Evolutionary conservation across 2,329 filamentous ascomycete genomes (phyloP).

Genomic region (Xylaria sp.): DNA sequence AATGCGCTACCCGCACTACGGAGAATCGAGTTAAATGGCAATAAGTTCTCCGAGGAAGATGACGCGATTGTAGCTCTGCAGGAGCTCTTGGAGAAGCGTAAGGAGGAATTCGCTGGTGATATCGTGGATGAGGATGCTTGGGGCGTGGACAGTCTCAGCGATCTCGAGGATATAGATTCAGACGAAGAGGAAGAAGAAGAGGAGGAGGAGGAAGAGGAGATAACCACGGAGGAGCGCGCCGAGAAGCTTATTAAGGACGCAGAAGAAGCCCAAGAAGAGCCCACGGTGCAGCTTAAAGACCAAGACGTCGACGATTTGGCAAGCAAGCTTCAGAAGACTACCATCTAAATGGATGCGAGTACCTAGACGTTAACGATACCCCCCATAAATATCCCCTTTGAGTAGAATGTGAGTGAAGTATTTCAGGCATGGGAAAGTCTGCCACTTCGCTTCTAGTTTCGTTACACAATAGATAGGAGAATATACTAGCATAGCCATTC

Average conservation of each 20-base stretch:
- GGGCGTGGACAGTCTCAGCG: slow-evolving; percentile 87
- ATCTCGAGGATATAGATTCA: slow-evolving; percentile 80
- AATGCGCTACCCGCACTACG: slow-evolving; percentile 78
- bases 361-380: slow-evolving; percentile 33
- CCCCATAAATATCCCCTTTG: slow-evolving; percentile 21
- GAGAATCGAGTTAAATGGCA: slow-evolving; percentile 94
- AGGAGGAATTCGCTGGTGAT: slow-evolving; percentile 76
- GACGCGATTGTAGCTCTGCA: slow-evolving; percentile 74
- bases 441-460: neutral
- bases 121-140: slow-evolving; percentile 80
- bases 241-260: slow-evolving; percentile 77
- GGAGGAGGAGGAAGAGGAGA: slow-evolving; percentile 74
- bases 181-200: slow-evolving; percentile 76
- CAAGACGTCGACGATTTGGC: slow-evolving; percentile 85
- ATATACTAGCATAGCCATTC: slow-evolving; percentile 3
- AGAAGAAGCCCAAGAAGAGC: slow-evolving; percentile 77
- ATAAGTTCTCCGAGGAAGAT: slow-evolving; percentile 92
- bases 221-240: slow-evolving; percentile 70
- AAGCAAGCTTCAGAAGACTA: slow-evolving; percentile 78
- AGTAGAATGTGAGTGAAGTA: slow-evolving; percentile 23
- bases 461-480: slow-evolving; percentile 2
- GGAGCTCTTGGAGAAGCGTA: slow-evolving; percentile 78
- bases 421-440: neutral
- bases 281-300: slow-evolving; percentile 76
- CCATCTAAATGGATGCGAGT: slow-evolving; percentile 55